Evolutionary conservation across 148 eudicot genomes (phyloP).

Genomic region (Limonium bicolor): DNA sequence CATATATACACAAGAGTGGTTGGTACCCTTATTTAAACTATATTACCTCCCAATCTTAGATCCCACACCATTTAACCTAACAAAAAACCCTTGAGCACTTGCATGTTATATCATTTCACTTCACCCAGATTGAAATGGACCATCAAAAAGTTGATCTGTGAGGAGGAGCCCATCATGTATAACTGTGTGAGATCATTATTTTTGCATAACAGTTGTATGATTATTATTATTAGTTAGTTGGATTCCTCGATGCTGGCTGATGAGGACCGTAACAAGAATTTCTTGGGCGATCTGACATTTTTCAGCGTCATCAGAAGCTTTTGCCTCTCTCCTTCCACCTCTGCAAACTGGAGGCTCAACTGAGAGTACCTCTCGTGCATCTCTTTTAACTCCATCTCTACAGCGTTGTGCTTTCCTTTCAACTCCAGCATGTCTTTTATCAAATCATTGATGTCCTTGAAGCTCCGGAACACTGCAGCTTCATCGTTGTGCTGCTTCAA

Average conservation of each 20-base stretch:
- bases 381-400: constrained; percentile 65
- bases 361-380: constrained; percentile 90
- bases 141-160: no score
- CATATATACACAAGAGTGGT: no score
- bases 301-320: constrained; percentile 74
- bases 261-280: constrained; percentile 23
- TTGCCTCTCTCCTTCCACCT: constrained; percentile 97
- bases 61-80: no score
- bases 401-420: constrained; percentile 39
- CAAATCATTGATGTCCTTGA: constrained; percentile 80
- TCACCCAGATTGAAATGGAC: no score
- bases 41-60: no score
- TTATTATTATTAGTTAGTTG: no score
- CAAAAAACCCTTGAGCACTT: no score
- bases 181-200: no score
- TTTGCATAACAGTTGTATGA: no score
- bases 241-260: constrained; percentile 17
- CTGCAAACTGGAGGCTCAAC: constrained; percentile 80
- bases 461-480: constrained; percentile 79
- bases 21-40: no score
- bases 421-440: constrained; percentile 73
- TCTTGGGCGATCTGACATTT: constrained; percentile 48
- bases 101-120: no score
- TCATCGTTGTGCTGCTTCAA: constrained; percentile 86
- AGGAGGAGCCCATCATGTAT: no score